phyloP scores from a whole-genome alignment of 768 basidiomycete genomes.

The Tricholoma sp. region DNA sequence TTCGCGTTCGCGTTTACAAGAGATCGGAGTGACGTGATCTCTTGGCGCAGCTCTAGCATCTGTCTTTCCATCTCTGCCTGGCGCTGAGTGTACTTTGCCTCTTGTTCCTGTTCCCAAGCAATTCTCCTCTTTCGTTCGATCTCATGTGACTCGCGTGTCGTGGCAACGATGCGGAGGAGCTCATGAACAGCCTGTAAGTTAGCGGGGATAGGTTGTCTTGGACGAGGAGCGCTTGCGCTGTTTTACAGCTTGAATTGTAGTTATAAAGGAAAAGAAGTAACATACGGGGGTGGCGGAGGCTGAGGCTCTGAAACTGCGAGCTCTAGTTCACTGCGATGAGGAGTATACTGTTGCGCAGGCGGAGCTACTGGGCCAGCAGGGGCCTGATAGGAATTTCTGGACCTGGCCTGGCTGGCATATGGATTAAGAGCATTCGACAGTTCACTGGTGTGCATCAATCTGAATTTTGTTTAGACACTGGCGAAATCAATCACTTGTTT shows the following conservation, averaged over 20 bases:
- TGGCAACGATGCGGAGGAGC: constrained; percentile 51
- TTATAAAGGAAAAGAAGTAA: not conserved
- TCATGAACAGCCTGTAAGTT: constrained; percentile 50
- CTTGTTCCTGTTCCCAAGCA: constrained; percentile 70
- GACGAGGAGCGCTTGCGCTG: constrained; percentile 11
- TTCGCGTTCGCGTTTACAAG: constrained; percentile 24
- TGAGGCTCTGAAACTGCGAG: constrained; percentile 47
- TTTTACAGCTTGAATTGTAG: constrained; percentile 1
- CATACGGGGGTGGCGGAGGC: constrained; percentile 35
- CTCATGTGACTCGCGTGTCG: constrained; percentile 56
- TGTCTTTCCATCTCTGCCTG: constrained; percentile 58
- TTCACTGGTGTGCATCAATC: constrained; percentile 61
- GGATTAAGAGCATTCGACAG: constrained; percentile 79
- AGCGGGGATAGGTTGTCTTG: constrained; percentile 27
- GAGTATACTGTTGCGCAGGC: constrained; percentile 32
- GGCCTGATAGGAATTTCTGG: constrained; percentile 22
- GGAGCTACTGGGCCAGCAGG: constrained; percentile 23
- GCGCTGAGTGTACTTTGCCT: constrained; percentile 47
- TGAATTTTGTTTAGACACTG: not conserved
- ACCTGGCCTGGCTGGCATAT: constrained; percentile 42
- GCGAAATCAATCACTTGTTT: not conserved
- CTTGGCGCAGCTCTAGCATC: constrained; percentile 49
- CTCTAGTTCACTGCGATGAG: constrained; percentile 63
- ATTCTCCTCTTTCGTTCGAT: constrained; percentile 53
- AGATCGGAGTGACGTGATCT: constrained; percentile 42